Evolutionary conservation across 495 filamentous ascomycete species (phyloP).

Genomic region (Penicillium angulare): DNA sequence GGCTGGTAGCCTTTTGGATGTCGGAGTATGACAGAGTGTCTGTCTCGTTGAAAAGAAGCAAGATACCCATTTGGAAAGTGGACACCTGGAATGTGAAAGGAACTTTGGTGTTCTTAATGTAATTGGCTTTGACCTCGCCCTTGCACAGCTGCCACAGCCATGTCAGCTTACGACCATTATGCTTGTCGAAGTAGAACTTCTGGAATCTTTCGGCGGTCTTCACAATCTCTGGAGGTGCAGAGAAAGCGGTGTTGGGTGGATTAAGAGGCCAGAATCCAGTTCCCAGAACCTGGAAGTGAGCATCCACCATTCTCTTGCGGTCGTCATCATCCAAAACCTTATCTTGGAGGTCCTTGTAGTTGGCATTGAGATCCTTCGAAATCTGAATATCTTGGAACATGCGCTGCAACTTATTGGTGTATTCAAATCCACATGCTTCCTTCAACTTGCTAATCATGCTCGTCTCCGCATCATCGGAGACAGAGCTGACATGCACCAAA

Average conservation of each 20-base stretch:
- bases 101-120: slow-evolving; percentile 81
- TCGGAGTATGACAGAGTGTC: slow-evolving; percentile 85
- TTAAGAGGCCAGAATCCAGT: slow-evolving; percentile 97
- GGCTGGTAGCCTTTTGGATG: slow-evolving; percentile 73
- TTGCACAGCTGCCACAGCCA: slow-evolving; percentile 99
- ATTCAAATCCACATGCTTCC: slow-evolving; percentile 97
- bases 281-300: slow-evolving; percentile 83
- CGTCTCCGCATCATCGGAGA: slow-evolving; percentile 95
- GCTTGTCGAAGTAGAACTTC: slow-evolving; percentile 91
- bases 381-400: slow-evolving; percentile 99
- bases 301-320: slow-evolving; percentile 62
- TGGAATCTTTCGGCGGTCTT: slow-evolving; percentile 86
- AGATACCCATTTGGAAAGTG: slow-evolving; percentile 93
- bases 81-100: slow-evolving; percentile 98
- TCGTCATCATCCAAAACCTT: slow-evolving; percentile 62
- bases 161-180: slow-evolving; percentile 91
- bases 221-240: slow-evolving; percentile 78
- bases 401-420: slow-evolving; percentile 98
- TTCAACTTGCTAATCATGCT: slow-evolving; percentile 99
- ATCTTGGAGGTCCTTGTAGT: slow-evolving; percentile 71
- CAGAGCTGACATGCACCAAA: slow-evolving; percentile 88
- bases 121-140: slow-evolving; percentile 92
- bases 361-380: slow-evolving; percentile 90
- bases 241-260: slow-evolving; percentile 80
- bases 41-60: slow-evolving; percentile 92